phyloP scores from a whole-genome alignment of 768 basidiomycete species.

The Hygrophorus russula region DNA sequence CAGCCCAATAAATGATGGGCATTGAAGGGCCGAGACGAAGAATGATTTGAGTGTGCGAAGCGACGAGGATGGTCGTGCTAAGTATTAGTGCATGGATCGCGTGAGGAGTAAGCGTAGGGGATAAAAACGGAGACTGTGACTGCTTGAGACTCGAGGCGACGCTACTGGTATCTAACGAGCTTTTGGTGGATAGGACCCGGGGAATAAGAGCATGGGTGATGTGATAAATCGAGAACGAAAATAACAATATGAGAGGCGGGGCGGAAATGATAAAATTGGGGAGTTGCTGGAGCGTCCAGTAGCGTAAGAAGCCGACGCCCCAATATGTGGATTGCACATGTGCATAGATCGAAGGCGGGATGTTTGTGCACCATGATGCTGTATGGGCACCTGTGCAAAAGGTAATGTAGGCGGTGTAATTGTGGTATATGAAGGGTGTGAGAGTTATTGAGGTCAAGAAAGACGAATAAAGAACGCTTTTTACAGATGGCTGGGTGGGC shows the following conservation, averaged over 20 bases:
- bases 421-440: conserved; percentile 62
- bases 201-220: conserved; percentile 13
- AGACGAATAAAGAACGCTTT: conserved; percentile 22
- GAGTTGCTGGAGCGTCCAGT: conserved; percentile 75
- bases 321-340: conserved; percentile 82
- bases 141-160: no score
- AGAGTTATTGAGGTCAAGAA: conserved; percentile 36
- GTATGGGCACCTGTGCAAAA: conserved; percentile 44
- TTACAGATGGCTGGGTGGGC: conserved; percentile 22
- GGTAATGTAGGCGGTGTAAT: conserved; percentile 47
- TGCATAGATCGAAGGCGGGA: conserved; percentile 64
- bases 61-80: conserved; percentile 55
- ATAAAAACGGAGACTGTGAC: conserved; percentile 22
- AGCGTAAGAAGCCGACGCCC: conserved; percentile 74
- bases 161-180: neutral
- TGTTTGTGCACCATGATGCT: conserved; percentile 57
- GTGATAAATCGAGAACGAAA: conserved; percentile 27
- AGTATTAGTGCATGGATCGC: conserved; percentile 62
- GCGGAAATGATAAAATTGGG: conserved; percentile 81
- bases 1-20: conserved; percentile 81
- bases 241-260: conserved; percentile 51
- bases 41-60: conserved; percentile 80
- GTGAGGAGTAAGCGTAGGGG: conserved; percentile 47
- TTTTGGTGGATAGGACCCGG: neutral
- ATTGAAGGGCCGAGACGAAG: conserved; percentile 67